These are phyloP conservation scores for Volvox africanus DNA, from an alignment of 139 green algal genomes.

Conservation along the genomic window DNA sequence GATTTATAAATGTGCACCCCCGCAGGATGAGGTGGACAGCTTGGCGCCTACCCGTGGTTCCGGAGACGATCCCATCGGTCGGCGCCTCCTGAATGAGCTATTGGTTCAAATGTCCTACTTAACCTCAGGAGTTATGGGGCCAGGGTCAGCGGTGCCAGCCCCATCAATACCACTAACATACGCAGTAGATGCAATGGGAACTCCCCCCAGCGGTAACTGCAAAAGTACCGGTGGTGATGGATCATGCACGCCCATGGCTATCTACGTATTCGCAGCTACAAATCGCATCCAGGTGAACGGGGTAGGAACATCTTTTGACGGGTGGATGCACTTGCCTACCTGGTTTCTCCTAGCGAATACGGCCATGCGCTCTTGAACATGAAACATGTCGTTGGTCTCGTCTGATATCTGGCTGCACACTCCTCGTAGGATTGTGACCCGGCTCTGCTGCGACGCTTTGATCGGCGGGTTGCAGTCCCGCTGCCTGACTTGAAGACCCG, in stretches of 20 bases:
- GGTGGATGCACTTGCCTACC: too few relatives aligned
- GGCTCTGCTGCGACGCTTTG: constrained; percentile 73
- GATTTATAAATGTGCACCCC: too few relatives aligned
- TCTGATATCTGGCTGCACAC: too few relatives aligned
- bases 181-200: background rate
- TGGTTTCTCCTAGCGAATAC: too few relatives aligned
- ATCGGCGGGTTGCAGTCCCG: constrained; percentile 67
- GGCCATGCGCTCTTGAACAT: too few relatives aligned
- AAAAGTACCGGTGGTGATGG: background rate
- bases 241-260: too few relatives aligned
- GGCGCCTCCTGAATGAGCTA: constrained; percentile 77
- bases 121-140: background rate
- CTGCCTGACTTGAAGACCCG: constrained; percentile 58
- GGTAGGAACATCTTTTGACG: background rate
- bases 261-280: constrained; percentile 73
- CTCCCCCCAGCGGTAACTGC: background rate
- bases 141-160: too few relatives aligned
- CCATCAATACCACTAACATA: background rate
- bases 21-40: constrained; percentile 75
- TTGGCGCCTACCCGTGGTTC: constrained; percentile 51
- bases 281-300: constrained; percentile 75
- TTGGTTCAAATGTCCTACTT: constrained; percentile 65
- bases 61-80: constrained; percentile 55
- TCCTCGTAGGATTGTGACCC: constrained; percentile 68
- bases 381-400: too few relatives aligned